A percentile compares a stretch with the other conserved stretches of the same genome.
phyloP scores from a whole-genome alignment of 2,329 filamentous ascomycete species.

The Cercospora beticola region DNA sequence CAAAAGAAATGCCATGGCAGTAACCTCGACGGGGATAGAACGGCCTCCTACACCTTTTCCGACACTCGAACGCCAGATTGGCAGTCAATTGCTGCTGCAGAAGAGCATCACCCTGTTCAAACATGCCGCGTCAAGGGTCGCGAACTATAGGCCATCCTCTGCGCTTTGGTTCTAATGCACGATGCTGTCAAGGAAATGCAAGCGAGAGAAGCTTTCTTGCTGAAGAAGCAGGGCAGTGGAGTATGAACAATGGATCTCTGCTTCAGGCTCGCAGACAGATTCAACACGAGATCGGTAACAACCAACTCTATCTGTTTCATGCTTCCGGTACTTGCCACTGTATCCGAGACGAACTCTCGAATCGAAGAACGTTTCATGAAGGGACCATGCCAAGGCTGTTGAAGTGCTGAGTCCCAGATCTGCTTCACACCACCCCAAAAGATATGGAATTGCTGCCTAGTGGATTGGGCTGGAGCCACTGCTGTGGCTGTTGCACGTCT shows the following conservation, averaged over 20 bases:
- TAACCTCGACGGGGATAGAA: neutral
- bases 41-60: neutral
- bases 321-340: neutral
- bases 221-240: neutral
- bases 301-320: neutral
- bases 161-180: neutral
- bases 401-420: neutral
- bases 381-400: neutral
- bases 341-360: neutral
- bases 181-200: neutral
- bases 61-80: neutral
- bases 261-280: neutral
- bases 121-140: neutral
- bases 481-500: neutral
- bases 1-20: neutral
- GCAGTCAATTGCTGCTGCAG: neutral
- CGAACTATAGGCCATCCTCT: neutral
- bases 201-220: neutral
- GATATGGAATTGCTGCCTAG: neutral
- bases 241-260: neutral
- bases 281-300: neutral
- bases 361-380: neutral
- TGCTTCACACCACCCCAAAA: neutral
- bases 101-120: neutral
- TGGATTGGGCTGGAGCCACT: neutral